Conservation (phyloP, 1,284 basidiomycete genomes). For the Coriolopsis trogii region DNA sequence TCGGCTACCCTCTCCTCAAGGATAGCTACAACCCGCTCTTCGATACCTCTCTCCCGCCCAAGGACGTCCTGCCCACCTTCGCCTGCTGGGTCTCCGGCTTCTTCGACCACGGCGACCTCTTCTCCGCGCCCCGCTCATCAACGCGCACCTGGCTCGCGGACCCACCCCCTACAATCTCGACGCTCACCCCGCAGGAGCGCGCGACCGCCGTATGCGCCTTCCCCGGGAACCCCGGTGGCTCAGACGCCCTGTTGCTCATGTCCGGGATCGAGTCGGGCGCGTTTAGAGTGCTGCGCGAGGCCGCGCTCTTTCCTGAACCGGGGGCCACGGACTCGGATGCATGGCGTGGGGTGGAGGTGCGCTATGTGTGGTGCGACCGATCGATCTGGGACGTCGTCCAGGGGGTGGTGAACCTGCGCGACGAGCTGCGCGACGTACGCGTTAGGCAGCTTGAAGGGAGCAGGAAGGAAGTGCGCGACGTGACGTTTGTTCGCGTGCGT, state of each 20-base stretch:
- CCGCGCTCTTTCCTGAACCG: conserved; percentile 6
- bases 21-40: conserved; percentile 26
- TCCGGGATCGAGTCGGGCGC: conserved; percentile 1
- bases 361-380: conserved; percentile 12
- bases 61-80: conserved; percentile 22
- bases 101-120: conserved; percentile 27
- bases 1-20: conserved; percentile 26
- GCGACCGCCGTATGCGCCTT: conserved; percentile 2
- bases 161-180: conserved; percentile 14
- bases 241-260: conserved; percentile 7
- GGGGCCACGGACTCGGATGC: no score
- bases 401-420: background rate
- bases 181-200: conserved; percentile 17
- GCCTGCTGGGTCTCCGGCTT: conserved; percentile 31
- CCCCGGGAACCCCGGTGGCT: conserved; percentile 6
- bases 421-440: conserved; percentile 7
- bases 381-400: conserved; percentile 14
- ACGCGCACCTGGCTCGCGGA: conserved; percentile 1
- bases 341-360: conserved; percentile 17
- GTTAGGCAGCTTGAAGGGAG: no score
- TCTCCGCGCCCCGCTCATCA: background rate
- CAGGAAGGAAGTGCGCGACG: conserved; percentile 3
- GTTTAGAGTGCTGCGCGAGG: background rate
- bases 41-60: conserved; percentile 20
- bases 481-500: conserved; percentile 5